These are phyloP conservation scores for Fistulifera solaris DNA, from an alignment of 108 stramenopile genomes.

Conservation along the genomic window DNA sequence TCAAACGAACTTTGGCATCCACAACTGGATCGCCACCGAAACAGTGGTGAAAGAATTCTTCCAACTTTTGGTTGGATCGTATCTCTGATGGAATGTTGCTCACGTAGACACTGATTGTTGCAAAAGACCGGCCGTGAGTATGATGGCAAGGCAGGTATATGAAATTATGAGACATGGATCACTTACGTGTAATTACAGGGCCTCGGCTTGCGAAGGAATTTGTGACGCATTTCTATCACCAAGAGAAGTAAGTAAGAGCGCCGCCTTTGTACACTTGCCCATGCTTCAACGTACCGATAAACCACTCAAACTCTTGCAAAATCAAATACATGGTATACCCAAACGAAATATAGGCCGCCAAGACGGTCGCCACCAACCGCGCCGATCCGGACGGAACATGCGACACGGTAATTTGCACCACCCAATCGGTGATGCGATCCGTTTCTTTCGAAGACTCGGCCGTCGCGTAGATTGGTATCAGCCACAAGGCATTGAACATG, in stretches of 20 bases:
- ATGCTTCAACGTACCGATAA: constrained; percentile 12
- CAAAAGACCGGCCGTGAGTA: too few species aligned
- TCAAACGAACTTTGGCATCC: constrained; percentile 37
- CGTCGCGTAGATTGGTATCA: constrained; percentile 42
- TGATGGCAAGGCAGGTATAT: too few species aligned
- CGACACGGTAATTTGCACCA: constrained; percentile 18
- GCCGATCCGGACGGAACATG: constrained; percentile 33
- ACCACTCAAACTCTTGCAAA: constrained; percentile 55
- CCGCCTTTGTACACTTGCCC: too few species aligned
- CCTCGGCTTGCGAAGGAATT: constrained; percentile 16
- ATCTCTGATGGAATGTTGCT: constrained; percentile 28
- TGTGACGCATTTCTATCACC: constrained; percentile 17
- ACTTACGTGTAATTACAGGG: constrained; percentile 29
- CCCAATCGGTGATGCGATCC: constrained; percentile 7
- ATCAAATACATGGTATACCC: constrained; percentile 56
- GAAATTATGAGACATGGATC: too few species aligned
- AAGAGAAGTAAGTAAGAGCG: too few species aligned
- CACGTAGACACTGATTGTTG: constrained; percentile 18
- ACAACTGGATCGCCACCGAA: constrained; percentile 18
- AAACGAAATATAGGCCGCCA: constrained; percentile 54
- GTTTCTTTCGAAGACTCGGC: constrained; percentile 8
- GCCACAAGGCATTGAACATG: constrained; percentile 35
- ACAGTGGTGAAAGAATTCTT: constrained; percentile 36
- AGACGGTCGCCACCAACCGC: constrained; percentile 34
- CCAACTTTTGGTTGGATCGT: constrained; percentile 22